Percentiles rank a stretch among this genome's conserved stretches.
Evolutionary conservation across 345 rosid species (phyloP).

Genomic region (rapeseed (Brassica napus)): DNA sequence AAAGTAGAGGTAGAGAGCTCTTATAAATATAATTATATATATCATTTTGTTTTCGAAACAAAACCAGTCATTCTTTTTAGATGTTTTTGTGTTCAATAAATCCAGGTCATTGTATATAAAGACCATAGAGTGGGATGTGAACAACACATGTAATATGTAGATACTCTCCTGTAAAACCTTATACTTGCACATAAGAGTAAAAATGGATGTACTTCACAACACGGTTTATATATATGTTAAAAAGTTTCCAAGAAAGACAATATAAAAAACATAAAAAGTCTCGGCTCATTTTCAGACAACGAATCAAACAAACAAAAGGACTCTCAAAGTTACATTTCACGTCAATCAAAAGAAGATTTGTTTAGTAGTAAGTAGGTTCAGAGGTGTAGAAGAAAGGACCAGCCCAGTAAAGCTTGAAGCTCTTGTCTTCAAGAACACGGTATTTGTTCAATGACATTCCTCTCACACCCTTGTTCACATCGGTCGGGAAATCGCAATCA

Average conservation of each 20-base stretch:
- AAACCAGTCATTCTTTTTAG: constrained; percentile 31
- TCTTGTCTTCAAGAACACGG: constrained; percentile 50
- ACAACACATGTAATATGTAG: constrained; percentile 40
- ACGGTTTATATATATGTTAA: background rate
- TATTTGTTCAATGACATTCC: constrained; percentile 47
- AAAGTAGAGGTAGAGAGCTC: constrained; percentile 40
- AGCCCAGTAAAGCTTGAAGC: constrained; percentile 45
- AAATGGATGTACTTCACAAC: constrained; percentile 11
- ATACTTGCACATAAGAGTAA: constrained; percentile 35
- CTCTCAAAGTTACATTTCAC: constrained; percentile 4
- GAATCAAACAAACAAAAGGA: constrained; percentile 29
- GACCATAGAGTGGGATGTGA: constrained; percentile 28
- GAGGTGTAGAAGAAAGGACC: constrained; percentile 45
- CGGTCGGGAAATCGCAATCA: constrained; percentile 50
- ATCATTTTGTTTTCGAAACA: constrained; percentile 22
- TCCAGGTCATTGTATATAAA: constrained; percentile 39
- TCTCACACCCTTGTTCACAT: constrained; percentile 50
- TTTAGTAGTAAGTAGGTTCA: constrained; percentile 46
- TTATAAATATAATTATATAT: background rate
- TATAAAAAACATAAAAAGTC: constrained; percentile 3
- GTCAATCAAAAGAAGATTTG: background rate
- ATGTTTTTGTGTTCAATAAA: constrained; percentile 36
- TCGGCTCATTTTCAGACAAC: constrained; percentile 16
- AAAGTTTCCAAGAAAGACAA: constrained; percentile 2
- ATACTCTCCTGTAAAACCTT: constrained; percentile 28